Percentiles rank a stretch among this genome's conserved stretches.
phyloP scores from a whole-genome alignment of 257 asterid genomes.

The Plectranthus barbatus region DNA sequence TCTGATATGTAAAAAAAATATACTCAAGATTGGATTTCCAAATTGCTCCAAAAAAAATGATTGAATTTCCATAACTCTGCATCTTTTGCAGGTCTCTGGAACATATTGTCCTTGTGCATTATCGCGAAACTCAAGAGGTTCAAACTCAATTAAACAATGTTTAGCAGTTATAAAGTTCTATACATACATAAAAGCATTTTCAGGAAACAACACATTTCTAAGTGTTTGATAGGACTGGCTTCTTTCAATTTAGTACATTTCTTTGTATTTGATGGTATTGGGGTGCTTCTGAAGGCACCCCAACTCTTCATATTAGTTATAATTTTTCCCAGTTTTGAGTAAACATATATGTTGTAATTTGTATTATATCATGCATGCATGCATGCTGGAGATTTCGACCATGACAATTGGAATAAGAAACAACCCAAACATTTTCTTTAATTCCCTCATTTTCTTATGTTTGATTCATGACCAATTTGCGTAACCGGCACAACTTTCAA shows the following conservation, averaged over 20 bases:
- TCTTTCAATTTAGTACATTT: neutral
- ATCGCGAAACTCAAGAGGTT: slow-evolving; percentile 98
- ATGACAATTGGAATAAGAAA: neutral
- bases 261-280: neutral
- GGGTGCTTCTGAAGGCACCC: neutral
- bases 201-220: neutral
- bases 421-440: neutral
- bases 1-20: slow-evolving; percentile 2
- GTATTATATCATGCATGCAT: neutral
- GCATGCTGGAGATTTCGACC: neutral
- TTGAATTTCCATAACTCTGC: slow-evolving; percentile 2
- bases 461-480: neutral
- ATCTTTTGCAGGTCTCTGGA: slow-evolving; percentile 69
- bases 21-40: slow-evolving; percentile 12
- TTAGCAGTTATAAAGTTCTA: neutral
- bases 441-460: neutral
- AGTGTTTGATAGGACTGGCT: neutral
- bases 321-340: neutral
- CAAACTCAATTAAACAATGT: slow-evolving; percentile 14
- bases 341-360: too few species aligned
- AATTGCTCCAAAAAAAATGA: too few species aligned
- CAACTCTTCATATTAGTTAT: neutral
- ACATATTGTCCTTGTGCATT: slow-evolving; percentile 94
- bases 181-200: neutral
- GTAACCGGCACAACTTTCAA: neutral